Base-by-base conservation (phyloP, 176 grass and related monocot genomes). In the Aegilops longissima region DNA sequence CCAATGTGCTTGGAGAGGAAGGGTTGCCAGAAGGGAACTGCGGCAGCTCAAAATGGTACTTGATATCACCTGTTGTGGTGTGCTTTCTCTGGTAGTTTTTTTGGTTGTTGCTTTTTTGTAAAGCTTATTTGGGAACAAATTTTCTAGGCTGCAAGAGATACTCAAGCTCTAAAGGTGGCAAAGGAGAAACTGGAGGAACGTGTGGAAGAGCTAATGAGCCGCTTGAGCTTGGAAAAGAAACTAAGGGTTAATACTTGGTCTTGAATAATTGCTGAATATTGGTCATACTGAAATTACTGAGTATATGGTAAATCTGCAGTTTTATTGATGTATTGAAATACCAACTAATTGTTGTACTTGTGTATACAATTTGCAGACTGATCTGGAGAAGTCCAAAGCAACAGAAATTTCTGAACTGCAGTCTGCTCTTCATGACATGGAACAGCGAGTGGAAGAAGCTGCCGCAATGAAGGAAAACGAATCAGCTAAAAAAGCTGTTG, bases 1-100 rank as follows among this genome's bases (percentile, higher is more conserved):
- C 78, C 96, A 98, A 77, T 95, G 93, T 84, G 92, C 87, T 87
- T 93, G 96, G 90, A 92, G 96, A 86, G 78, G 94, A 84, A 92
- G 82, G 66, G 82, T 96, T 91, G 93, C 93, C 67, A 92, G 83
- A 87, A 94, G 82, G 78, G 93, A 94, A 76, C 93, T 98, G n/a
- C 69, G 85, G 79, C 87, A 86, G 64, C 93, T 98, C 77, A 96
- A 76, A 98, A 89, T 95, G 93, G 96, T 98, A 95, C 65, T 66
- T 59, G 63, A 73, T 54, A 54, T 36, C 29, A 73, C 20, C 40
- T 88, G 38, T 80, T 78, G 40, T 29, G 16, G 61, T 90, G n/a
- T 76, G 47, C 31, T 27, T n/a, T 78, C 64, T 81, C 45, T 93
- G 34, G 31, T 78, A 45, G 20, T 18, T 79, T 82, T 75, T 70